These are phyloP conservation scores for Exophiala sp. DNA, from an alignment of 2,329 filamentous ascomycete species.

Conservation along the genomic window DNA sequence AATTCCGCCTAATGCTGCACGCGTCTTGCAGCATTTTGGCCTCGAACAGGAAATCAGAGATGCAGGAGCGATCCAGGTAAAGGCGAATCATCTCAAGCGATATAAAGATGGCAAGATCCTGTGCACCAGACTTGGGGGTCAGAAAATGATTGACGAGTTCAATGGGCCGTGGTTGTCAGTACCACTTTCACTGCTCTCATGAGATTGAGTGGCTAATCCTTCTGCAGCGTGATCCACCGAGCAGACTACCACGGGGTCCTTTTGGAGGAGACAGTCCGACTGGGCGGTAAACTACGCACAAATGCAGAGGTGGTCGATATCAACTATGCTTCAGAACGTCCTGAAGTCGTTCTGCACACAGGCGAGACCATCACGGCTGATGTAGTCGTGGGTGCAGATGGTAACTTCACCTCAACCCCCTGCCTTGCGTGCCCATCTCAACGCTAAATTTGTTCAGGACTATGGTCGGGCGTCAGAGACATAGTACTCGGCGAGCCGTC, in stretches of 20 bases:
- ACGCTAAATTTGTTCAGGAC: slow-evolving; percentile 12
- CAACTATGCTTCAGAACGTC: slow-evolving; percentile 30
- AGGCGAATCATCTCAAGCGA: slow-evolving; percentile 31
- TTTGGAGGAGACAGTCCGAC: slow-evolving; percentile 36
- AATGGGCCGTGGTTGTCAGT: slow-evolving; percentile 8
- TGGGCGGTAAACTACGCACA: slow-evolving; percentile 37
- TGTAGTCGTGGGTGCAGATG: slow-evolving; percentile 48
- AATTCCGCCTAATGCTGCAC: slow-evolving; percentile 33
- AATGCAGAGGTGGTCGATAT: slow-evolving; percentile 27
- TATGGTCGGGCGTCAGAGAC: slow-evolving; percentile 44
- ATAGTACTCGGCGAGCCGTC: slow-evolving; percentile 42
- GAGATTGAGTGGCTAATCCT: not conserved
- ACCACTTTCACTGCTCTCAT: not conserved
- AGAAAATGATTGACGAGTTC: slow-evolving; percentile 7
- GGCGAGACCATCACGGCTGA: slow-evolving; percentile 30
- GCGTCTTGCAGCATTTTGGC: slow-evolving; percentile 31
- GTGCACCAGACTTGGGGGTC: slow-evolving; percentile 18
- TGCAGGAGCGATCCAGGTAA: slow-evolving; percentile 29
- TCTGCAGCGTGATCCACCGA: slow-evolving; percentile 38
- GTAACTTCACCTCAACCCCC: slow-evolving; percentile 20
- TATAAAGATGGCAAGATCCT: slow-evolving; percentile 33
- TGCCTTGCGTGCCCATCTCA: not conserved
- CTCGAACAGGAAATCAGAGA: slow-evolving; percentile 28
- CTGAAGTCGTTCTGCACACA: slow-evolving; percentile 29
- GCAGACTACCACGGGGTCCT: slow-evolving; percentile 47